Percentiles rank a stretch among this genome's conserved stretches.
Evolutionary conservation across 257 asterid species (phyloP).

Genomic region (Paulownia fortunei): DNA sequence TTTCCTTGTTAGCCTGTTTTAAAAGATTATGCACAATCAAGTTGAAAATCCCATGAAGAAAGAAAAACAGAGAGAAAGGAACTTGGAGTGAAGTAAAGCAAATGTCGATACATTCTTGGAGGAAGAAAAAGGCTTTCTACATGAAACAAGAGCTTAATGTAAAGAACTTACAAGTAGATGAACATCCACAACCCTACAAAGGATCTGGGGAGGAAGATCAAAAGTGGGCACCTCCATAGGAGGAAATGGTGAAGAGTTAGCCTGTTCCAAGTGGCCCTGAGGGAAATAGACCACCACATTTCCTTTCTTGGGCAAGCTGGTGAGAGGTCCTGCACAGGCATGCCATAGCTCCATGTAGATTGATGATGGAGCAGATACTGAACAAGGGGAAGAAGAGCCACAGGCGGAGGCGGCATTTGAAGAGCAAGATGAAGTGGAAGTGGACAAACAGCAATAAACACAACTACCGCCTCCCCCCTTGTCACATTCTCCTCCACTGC

Average conservation of each 20-base stretch:
- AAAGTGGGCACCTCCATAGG: constrained; percentile 57
- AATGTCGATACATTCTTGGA: neutral
- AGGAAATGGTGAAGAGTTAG: constrained; percentile 48
- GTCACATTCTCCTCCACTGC: constrained; percentile 58
- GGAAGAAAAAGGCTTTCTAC: neutral
- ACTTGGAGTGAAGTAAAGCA: neutral
- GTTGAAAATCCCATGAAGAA: neutral
- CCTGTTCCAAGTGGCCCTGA: constrained; percentile 76
- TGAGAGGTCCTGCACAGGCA: constrained; percentile 82
- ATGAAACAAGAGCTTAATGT: neutral
- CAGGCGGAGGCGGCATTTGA: constrained; percentile 50
- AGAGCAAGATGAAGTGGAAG: constrained; percentile 60
- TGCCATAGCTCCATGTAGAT: constrained; percentile 73
- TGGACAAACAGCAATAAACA: constrained; percentile 45
- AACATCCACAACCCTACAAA: constrained; percentile 68
- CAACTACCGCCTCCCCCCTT: constrained; percentile 39
- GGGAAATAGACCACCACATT: constrained; percentile 73
- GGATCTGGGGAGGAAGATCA: constrained; percentile 72
- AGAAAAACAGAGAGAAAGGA: neutral
- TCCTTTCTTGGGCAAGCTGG: constrained; percentile 66
- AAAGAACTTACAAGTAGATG: constrained; percentile 57
- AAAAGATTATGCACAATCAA: constrained; percentile 1
- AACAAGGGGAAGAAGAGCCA: constrained; percentile 26
- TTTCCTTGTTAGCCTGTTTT: constrained; percentile 73
- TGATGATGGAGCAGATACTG: constrained; percentile 34